Evolutionary conservation across 2,329 filamentous ascomycete genomes (phyloP).

Genomic region (Pseudocercospora vitis): DNA sequence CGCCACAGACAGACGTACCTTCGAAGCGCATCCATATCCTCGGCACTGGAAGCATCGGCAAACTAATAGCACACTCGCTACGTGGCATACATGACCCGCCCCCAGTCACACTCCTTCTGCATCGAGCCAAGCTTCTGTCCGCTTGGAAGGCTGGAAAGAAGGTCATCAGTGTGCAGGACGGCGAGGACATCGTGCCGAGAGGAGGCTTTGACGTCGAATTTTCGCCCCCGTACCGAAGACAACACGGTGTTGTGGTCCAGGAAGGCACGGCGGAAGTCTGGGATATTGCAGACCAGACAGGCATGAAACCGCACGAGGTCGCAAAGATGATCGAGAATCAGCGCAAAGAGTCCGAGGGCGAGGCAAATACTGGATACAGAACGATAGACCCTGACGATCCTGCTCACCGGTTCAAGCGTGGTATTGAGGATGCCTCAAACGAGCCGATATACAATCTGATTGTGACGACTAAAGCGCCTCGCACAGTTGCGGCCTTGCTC

Average conservation of each 20-base stretch:
- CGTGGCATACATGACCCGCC: slow-evolving; percentile 61
- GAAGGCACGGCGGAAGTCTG: slow-evolving; percentile 25
- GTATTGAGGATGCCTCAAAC: slow-evolving; percentile 16
- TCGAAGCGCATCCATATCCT: slow-evolving; percentile 68
- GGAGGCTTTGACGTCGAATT: slow-evolving; percentile 51
- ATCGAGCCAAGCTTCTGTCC: slow-evolving; percentile 50
- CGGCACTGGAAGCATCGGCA: slow-evolving; percentile 78
- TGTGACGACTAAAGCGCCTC: slow-evolving; percentile 71
- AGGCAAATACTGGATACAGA: slow-evolving; percentile 7
- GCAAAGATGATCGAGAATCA: slow-evolving; percentile 28
- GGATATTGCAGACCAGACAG: slow-evolving; percentile 25
- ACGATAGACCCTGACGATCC: slow-evolving; percentile 5
- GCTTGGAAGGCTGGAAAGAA: slow-evolving; percentile 51
- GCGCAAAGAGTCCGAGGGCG: slow-evolving; percentile 10
- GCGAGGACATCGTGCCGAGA: slow-evolving; percentile 39
- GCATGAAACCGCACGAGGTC: slow-evolving; percentile 33
- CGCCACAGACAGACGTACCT: slow-evolving; percentile 28
- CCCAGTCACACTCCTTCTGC: slow-evolving; percentile 78
- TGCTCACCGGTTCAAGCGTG: not conserved
- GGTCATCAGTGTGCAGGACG: slow-evolving; percentile 50
- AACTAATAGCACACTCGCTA: slow-evolving; percentile 73
- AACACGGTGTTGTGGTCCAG: slow-evolving; percentile 39
- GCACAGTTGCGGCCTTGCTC: slow-evolving; percentile 66
- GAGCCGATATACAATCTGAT: slow-evolving; percentile 68
- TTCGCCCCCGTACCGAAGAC: slow-evolving; percentile 37